A percentile compares a stretch with the other conserved stretches of the same genome.
Evolutionary conservation across 2,329 filamentous ascomycete species (phyloP).

Genomic region (Fusarium pininemorale): DNA sequence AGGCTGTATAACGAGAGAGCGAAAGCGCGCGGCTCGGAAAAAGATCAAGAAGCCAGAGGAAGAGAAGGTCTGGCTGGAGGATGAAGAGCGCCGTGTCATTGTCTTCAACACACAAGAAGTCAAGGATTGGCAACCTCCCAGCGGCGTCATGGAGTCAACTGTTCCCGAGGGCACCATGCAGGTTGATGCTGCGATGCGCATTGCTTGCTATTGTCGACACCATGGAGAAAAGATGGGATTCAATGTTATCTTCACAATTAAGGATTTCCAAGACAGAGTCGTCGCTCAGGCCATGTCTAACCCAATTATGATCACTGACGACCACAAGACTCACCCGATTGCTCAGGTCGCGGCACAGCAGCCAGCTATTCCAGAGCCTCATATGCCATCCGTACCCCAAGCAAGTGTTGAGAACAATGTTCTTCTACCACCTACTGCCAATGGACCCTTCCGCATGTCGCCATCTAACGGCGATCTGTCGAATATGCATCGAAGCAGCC

Average conservation of each 20-base stretch:
- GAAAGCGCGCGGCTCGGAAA: slow-evolving; percentile 90
- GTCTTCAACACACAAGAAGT: slow-evolving; percentile 92
- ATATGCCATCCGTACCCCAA: slow-evolving; percentile 30
- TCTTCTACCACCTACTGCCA: slow-evolving; percentile 46
- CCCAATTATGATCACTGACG: slow-evolving; percentile 96
- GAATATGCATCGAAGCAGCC: slow-evolving; percentile 60
- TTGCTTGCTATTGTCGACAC: slow-evolving; percentile 96
- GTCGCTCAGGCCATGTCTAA: slow-evolving; percentile 86
- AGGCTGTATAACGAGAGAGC: slow-evolving; percentile 91
- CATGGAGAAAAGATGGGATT: slow-evolving; percentile 95
- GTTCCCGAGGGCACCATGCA: slow-evolving; percentile 71
- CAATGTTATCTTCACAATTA: slow-evolving; percentile 92
- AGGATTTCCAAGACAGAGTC: slow-evolving; percentile 78
- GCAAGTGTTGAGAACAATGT: slow-evolving; percentile 43
- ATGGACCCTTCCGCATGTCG: slow-evolving; percentile 62
- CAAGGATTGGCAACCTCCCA: slow-evolving; percentile 79
- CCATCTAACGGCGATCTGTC: slow-evolving; percentile 72
- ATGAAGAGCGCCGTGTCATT: slow-evolving; percentile 82
- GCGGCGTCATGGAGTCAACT: slow-evolving; percentile 59
- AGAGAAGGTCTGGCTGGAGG: slow-evolving; percentile 84
- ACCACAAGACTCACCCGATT: slow-evolving; percentile 83
- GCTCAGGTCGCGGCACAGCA: slow-evolving; percentile 42
- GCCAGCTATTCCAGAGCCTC: slow-evolving; percentile 42
- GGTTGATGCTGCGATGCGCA: slow-evolving; percentile 90
- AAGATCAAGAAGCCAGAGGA: slow-evolving; percentile 94